A percentile compares a stretch with the other conserved stretches of the same genome.
These are phyloP conservation scores for Epicoccum sorghinum DNA, from an alignment of 2,329 filamentous ascomycete genomes.

Conservation along the genomic window DNA sequence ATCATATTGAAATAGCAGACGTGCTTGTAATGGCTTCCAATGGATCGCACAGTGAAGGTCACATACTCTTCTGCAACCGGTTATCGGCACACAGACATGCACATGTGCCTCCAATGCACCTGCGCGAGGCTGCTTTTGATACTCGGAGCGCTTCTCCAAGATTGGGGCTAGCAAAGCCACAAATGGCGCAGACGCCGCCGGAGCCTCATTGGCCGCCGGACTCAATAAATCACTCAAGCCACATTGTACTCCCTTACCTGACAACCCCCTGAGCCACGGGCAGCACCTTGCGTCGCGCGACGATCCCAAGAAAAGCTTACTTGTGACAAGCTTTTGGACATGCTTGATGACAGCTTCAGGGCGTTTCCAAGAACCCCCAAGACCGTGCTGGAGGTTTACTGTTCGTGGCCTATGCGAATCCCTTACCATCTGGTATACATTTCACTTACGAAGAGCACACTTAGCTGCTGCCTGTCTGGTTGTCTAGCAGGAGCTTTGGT, in stretches of 20 bases:
- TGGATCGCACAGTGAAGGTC: too few species aligned
- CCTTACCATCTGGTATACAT: too few species aligned
- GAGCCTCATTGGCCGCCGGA: not conserved
- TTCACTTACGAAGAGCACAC: not conserved
- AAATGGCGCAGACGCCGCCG: slow-evolving; percentile 4
- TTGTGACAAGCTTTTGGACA: not conserved
- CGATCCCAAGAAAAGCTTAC: slow-evolving; percentile 1
- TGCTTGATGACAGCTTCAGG: not conserved
- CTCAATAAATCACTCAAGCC: slow-evolving; percentile 5
- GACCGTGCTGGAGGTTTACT: too few species aligned
- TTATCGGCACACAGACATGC: too few species aligned
- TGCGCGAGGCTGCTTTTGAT: not conserved
- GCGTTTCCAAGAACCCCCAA: too few species aligned
- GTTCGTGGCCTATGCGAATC: too few species aligned
- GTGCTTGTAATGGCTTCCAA: too few species aligned
- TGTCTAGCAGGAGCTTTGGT: not conserved
- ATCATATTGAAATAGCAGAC: too few species aligned
- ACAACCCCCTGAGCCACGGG: not conserved
- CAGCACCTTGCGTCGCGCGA: not conserved
- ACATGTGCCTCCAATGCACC: too few species aligned
- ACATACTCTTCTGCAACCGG: too few species aligned
- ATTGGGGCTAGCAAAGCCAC: not conserved
- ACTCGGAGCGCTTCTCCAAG: not conserved
- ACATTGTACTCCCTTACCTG: not conserved
- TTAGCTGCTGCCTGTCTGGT: not conserved